Base-by-base conservation (phyloP, 805 yeast genomes). In the Brettanomyces nanus region DNA sequence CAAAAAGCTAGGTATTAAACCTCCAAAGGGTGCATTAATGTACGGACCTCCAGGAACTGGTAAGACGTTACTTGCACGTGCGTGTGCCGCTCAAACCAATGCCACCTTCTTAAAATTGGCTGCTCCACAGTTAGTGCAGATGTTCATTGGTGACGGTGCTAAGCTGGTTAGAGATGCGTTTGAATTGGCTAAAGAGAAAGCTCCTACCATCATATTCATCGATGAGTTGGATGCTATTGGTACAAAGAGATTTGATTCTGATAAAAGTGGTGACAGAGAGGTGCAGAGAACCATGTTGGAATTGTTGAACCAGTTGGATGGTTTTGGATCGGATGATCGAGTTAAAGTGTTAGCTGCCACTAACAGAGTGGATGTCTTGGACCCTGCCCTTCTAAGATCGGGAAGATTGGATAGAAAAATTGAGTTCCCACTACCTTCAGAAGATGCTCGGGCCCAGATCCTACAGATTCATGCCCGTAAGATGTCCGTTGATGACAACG, bases 11-110 rank as follows among this genome's bases (percentile, higher is more conserved):
- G 99, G 99, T 40, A 89, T 92, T 56, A 90, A 85, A 59, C 94
- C 98, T 13, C 98, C 98, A 42, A 92, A 92, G 61, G 98, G 98
- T 60, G 97, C 96, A 3, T 70, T 92, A 38, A 86, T 92, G 89
- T 92, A 92, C 59, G 99, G 99, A 27, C 97, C 99, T 6, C 99
- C 99, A 38, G 99, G 99, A 61, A 92, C 98, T 2, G 99, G 99
- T 61, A 92, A 92, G 64, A 92, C 98, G 2, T 68, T 92, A 44
- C 71, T 92, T 48, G 99, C 99, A 7, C 80, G 96, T 59, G 98
- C 98, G 2, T 95, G 97, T 66, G 99, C 99, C 19, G 96, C 97
- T 38, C 97, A 92, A 62, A 85, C 97, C 1, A 87, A 89, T 62
- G 98, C 98, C 13, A 92, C 98, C 0, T 92, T 92, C 60, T 71